Evolutionary conservation across 768 basidiomycete genomes (phyloP), one percentile per base, ranked within the genome.

Genomic region (Amylocystis lapponica): DNA sequence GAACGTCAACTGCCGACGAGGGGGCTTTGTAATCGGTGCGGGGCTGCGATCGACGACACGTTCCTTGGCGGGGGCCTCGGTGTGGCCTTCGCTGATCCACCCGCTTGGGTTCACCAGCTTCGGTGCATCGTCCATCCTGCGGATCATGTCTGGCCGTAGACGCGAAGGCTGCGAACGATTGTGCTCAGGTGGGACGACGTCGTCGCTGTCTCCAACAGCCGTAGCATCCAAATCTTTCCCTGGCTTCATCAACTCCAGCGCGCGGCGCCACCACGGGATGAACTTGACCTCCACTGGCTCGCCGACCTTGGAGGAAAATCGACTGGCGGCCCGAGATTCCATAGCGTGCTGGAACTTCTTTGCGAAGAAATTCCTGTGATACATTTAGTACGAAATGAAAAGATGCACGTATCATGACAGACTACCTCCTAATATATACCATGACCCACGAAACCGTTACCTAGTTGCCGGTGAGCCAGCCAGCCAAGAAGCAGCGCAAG

Each of bases 401-500:
- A 36, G 9, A 26, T 31, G 20, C 10, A 35, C 32, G 25, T 26
- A 32, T 11, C 23, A 25, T 40, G 43, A 25, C 23, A 36, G 52
- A 72, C 50, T 36, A 86, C 85, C 78, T 80, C 45, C 91, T 74
- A 46, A 83, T 74, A 45, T 81, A 76, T 21, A 95, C 88, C 62
- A 88, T 86, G 45, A 89, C 69, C 83, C 89, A 88, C 0, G 88
- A 89, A 6, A 92, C 76, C 12, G 81, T 55, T 29, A 90, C 78
- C 81, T 90, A 39, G n/a, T 36, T 10, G 2, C 12, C 27, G 4
- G 31, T 43, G 12, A 48, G 32, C 16, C 25, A 8, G 2, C 14
- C 13, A 9, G 29, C 23, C 11, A 17, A 5, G 35, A 36, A 5
- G 19, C 3, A 21, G n/a, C 19, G 10, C n/a, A 26, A 14, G 31